Base-by-base conservation (phyloP, 768 basidiomycete genomes). In the Candolleomyces eurysporus region DNA sequence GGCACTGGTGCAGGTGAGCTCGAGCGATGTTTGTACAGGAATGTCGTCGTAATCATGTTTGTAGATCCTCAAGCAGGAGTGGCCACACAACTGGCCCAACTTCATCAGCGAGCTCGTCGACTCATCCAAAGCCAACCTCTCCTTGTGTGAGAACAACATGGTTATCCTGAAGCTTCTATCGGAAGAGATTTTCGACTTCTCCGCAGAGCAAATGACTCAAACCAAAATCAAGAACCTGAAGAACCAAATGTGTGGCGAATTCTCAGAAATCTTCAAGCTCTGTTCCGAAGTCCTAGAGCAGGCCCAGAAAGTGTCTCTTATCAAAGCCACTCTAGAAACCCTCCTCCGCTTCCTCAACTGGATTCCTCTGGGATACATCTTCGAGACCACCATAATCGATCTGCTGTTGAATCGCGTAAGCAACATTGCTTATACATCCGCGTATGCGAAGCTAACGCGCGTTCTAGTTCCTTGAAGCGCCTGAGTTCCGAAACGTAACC, bases 131-230 rank as follows among this genome's bases (percentile, higher is more conserved):
- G 94, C 93, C 48, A 98, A 95, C 72, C 85, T 98, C 45, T 89
- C 92, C 2, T 84, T 98, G 32, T 98, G 97, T 83, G 97, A 99
- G 79, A 99, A 99, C 83, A 99, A 99, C 79, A 99, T 99, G 97
- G 85, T 94, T 74, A 98, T 99, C 72, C 83, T 98, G 67, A 92
- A 93, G 70, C 83, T 99, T 13, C 83, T 98, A n/a, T 96, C 94
- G 0, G 97, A 99, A 71, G 97, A 99, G 74, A 94, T 99, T 61
- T 99, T 99, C 70, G 97, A 99, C 74, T 99, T 90, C 75, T 97
- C 95, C 4, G 94, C 97, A 3, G 97, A 99, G 68, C 94, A 96
- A 75, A 91, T 99, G 94, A 98, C 96, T 0, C 95, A 97, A 74
- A 89, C 90, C 10, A 98, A 96, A 80, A 96, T 94, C 67, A 98